Conservation (phyloP, 1,284 basidiomycete genomes). For the Ceratobasidium sp. region DNA sequence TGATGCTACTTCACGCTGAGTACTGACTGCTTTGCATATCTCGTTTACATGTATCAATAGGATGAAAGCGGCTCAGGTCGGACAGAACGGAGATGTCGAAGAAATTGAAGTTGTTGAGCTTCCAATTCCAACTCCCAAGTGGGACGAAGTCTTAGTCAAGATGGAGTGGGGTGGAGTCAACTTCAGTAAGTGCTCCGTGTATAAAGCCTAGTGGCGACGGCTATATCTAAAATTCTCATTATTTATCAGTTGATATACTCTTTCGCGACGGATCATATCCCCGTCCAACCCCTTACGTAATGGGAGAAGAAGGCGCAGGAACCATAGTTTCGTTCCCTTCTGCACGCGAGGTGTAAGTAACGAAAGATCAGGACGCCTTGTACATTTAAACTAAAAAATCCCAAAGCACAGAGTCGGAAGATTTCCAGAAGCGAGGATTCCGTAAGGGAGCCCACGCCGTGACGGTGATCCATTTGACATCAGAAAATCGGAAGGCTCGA, state of each 20-base stretch:
- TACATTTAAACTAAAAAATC: neutral
- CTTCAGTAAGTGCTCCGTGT: constrained; percentile 65
- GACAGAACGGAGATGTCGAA: constrained; percentile 78
- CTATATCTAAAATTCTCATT: neutral
- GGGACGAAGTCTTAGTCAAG: constrained; percentile 85
- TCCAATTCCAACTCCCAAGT: constrained; percentile 72
- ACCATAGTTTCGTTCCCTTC: constrained; percentile 79
- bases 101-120: constrained; percentile 77
- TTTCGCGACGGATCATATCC: constrained; percentile 62
- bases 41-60: neutral
- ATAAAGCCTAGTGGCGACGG: neutral
- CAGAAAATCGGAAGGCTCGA: neutral
- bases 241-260: constrained; percentile 76
- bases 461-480: constrained; percentile 62
- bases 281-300: constrained; percentile 69
- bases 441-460: constrained; percentile 61
- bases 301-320: constrained; percentile 87
- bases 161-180: constrained; percentile 84
- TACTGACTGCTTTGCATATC: no score
- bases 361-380: neutral
- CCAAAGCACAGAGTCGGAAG: constrained; percentile 39
- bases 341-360: constrained; percentile 45
- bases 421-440: constrained; percentile 49
- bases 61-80: constrained; percentile 67
- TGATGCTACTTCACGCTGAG: neutral